Percentiles rank a stretch among this genome's conserved stretches.
Evolutionary conservation across 1,139 yeast species (phyloP).

Genomic region (Saccharomycopsis hybrid): DNA sequence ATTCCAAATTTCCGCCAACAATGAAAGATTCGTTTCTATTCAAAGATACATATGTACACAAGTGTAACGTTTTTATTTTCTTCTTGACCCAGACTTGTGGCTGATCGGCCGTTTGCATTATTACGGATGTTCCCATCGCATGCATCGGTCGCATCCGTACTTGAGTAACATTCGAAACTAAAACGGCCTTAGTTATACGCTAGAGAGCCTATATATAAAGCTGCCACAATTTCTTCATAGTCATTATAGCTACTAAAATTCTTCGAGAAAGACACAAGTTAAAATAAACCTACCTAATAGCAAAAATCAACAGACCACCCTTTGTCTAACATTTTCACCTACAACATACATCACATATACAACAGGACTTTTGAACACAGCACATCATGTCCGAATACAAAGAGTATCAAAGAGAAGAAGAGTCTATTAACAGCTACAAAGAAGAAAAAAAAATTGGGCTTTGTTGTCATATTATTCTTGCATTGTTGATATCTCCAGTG

Average conservation of each 20-base stretch:
- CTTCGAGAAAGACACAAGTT: not conserved
- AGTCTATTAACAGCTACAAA: not conserved
- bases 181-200: not conserved
- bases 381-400: not conserved
- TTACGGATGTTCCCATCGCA: not conserved
- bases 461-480: conserved; percentile 4
- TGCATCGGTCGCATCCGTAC: not conserved
- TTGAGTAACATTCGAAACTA: not conserved
- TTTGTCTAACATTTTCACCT: not conserved
- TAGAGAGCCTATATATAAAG: not conserved
- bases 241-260: too few species aligned
- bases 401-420: not conserved
- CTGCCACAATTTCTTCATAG: not conserved
- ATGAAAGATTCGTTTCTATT: too few species aligned
- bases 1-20: not conserved
- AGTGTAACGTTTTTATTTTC: too few species aligned
- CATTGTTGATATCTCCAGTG: not conserved
- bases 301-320: not conserved
- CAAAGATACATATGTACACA: too few species aligned
- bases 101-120: not conserved
- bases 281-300: not conserved
- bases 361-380: not conserved
- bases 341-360: not conserved
- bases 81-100: too few species aligned
- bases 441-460: not conserved